Conservation (phyloP, 805 yeast species). For the Grigorovia jiainica region DNA sequence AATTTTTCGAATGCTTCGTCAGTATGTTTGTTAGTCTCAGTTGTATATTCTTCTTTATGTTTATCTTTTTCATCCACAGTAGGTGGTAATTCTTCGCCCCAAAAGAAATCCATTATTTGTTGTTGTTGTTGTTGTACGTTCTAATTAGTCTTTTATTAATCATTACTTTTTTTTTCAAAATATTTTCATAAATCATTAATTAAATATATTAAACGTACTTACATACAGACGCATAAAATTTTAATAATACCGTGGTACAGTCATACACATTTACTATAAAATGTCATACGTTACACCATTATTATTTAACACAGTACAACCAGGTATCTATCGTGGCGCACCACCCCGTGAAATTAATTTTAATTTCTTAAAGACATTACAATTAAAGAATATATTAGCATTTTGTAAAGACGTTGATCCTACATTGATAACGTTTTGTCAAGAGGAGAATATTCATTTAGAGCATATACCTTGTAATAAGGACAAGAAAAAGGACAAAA, state of each 20-base stretch:
- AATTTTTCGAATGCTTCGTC: conserved; percentile 43
- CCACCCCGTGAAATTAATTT: conserved; percentile 73
- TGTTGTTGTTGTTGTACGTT: background rate
- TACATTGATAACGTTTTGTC: conserved; percentile 44
- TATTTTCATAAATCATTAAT: too few relatives aligned
- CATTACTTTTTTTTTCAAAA: too few relatives aligned
- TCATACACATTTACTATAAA: background rate
- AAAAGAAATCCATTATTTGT: conserved; percentile 21
- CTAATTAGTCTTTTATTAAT: too few relatives aligned
- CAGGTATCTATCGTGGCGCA: conserved; percentile 70
- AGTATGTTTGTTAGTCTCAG: conserved; percentile 34
- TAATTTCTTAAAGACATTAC: conserved; percentile 54
- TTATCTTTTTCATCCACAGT: conserved; percentile 7
- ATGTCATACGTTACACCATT: conserved; percentile 58
- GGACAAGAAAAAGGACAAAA: background rate
- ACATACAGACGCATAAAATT: too few relatives aligned
- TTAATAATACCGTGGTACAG: too few relatives aligned
- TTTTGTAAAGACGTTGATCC: background rate
- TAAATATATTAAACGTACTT: too few relatives aligned
- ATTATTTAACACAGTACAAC: conserved; percentile 62
- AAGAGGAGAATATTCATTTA: conserved; percentile 42
- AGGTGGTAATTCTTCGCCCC: conserved; percentile 25
- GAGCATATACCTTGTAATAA: conserved; percentile 41
- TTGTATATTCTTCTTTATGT: background rate
- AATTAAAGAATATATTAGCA: conserved; percentile 60